phyloP scores from a whole-genome alignment of 495 filamentous ascomycete genomes.

The Amphirosellinia nigrospora region DNA sequence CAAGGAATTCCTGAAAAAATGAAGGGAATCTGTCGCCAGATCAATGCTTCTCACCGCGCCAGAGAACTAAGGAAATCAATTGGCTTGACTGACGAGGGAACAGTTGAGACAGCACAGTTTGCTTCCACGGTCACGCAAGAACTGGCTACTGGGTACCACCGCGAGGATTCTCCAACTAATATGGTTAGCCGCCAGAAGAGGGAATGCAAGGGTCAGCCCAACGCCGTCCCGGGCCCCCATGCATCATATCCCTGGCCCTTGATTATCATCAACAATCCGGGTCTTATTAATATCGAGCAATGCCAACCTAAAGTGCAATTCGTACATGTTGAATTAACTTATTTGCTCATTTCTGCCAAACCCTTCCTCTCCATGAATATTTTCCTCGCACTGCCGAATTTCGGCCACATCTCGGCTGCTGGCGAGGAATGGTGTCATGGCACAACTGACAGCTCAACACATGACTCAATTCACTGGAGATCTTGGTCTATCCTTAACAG shows the following conservation, averaged over 20 bases:
- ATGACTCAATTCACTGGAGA: slow-evolving; percentile 20
- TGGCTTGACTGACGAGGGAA: neutral
- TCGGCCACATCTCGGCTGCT: slow-evolving; percentile 16
- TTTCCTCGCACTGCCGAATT: slow-evolving; percentile 5
- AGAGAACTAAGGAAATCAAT: neutral
- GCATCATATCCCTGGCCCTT: slow-evolving; percentile 29
- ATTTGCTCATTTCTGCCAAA: slow-evolving; percentile 11
- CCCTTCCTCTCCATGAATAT: neutral
- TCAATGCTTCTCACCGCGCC: neutral
- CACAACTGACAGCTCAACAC: slow-evolving; percentile 24
- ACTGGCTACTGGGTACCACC: slow-evolving; percentile 22
- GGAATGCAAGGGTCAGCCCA: slow-evolving; percentile 31
- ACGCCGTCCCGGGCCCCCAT: slow-evolving; percentile 30
- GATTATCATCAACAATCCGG: slow-evolving; percentile 27
- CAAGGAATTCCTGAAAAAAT: neutral
- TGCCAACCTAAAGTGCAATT: slow-evolving; percentile 24
- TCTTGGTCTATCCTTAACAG: neutral
- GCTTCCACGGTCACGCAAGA: slow-evolving; percentile 22
- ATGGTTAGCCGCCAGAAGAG: slow-evolving; percentile 28
- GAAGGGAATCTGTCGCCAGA: neutral
- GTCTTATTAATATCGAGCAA: slow-evolving; percentile 31
- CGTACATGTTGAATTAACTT: slow-evolving; percentile 13
- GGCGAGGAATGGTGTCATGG: slow-evolving; percentile 19
- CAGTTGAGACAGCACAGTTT: slow-evolving; percentile 25
- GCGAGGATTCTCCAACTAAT: slow-evolving; percentile 29